Evolutionary conservation across 2,329 filamentous ascomycete species (phyloP), one percentile per base, ranked within the genome.

Genomic region (Calonectria pseudoturangicola): DNA sequence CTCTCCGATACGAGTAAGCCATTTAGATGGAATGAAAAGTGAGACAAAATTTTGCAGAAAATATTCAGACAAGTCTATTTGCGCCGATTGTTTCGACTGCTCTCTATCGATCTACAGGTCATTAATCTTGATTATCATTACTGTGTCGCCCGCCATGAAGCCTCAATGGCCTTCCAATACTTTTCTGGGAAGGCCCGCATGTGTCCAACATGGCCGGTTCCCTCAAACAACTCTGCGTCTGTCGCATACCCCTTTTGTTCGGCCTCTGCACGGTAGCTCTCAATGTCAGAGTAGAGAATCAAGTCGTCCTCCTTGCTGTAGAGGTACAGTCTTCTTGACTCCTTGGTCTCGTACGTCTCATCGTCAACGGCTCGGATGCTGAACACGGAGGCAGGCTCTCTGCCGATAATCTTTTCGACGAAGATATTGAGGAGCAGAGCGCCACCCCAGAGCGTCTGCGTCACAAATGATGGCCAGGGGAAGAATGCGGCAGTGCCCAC

Each of bases 151-250:
- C 39, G 36, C 82, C 82, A 84, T 1, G 81, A 79, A 3, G 73
- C 70, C 13, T 66, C 64, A 10, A 89, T 86, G 0, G 85, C 81
- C 1, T 75, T 79, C 92, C 91, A 93, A 78, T 93, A 93, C 79
- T 88, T 85, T 39, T 86, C 86, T 1, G 88, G 87, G 68, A 91
- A 87, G 80, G 87, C 82, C 21, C 88, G 84, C 84, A 93, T 88
- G 78, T 93, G 91, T 1, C 89, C 90, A 21, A 92, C 91, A 80
- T 93, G 92, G 1, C 87, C 83, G 63, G 88, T 91, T 4, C 87
- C 88, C 63, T 90, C 86, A 73, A 93, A 93, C 36, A 88, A 77
- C 70, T 90, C 88, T 25, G 85, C 83, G 1, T 86, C 83, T 2
- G 88, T 87, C 27, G 80, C 78, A 74, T 88, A 92, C 0, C 91